Evolutionary conservation across 768 basidiomycete species (phyloP), one percentile per base, ranked within the genome.

Genomic region (Trametes cinnabarina): DNA sequence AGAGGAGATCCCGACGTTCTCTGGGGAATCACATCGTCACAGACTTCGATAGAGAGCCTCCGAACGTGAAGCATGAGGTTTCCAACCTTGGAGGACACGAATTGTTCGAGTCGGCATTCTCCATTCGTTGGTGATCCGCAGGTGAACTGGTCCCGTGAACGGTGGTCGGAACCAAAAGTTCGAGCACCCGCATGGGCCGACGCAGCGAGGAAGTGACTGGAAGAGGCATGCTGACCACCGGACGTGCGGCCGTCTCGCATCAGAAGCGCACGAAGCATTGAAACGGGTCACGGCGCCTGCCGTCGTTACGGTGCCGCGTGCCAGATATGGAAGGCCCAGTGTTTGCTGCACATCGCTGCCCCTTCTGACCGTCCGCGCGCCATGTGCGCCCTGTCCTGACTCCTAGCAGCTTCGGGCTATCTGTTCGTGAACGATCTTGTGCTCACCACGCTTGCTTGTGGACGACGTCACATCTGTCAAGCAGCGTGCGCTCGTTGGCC

Each of bases 281-380:
- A 12, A 28, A 15, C 17, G 14, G 49, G 49, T 50, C 49, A 52
- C 51, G 51, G 51, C 51, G 42, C 30, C 34, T 43, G 19, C 51
- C 41, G 40, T 42, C 12, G 41, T 41, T 52, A 30, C 41, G 40
- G 41, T 32, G 30, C 51, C 41, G 51, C 51, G 51, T 23, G 28
- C 51, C 51, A 22, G 41, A 34, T 52, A 52, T 52, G 51, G 51
- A n/a, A 52, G 28, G 51, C 41, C 22, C 51, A 42, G 51, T 52
- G 30, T 52, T 52, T 41, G 41, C 51, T 26, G 25, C 32, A 4
- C 51, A 26, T 9, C 40, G 9, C n/a, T 12, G n/a, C 25, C 11
- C 42, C 41, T 43, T 32, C 51, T 52, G 41, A 10, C 51, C 40
- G 41, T 25, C 15, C 19, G 30, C 42, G 30, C 26, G 41, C 51